Conservation (phyloP, 2,329 filamentous ascomycete genomes). For the Intubia oerlemansii region DNA sequence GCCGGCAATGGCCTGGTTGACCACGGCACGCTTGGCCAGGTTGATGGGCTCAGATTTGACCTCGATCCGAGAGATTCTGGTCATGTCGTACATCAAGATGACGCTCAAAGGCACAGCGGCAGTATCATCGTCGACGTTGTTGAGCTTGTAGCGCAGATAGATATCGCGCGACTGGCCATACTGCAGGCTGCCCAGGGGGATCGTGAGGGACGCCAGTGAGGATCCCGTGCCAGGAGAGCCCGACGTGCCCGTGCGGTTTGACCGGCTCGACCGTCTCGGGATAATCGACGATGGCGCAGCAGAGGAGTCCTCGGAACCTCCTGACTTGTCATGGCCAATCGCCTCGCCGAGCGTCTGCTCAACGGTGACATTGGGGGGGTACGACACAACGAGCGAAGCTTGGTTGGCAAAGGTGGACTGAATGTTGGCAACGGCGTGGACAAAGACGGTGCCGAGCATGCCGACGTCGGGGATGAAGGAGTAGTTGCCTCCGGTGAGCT, state of each 20-base stretch:
- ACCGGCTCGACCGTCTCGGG: too few species aligned
- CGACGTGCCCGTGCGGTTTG: too few species aligned
- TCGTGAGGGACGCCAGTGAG: too few species aligned
- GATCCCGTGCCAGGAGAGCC: too few species aligned
- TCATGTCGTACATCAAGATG: too few species aligned
- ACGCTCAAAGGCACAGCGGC: too few species aligned
- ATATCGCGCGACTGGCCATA: slow-evolving; percentile 40
- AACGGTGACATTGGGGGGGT: slow-evolving; percentile 16
- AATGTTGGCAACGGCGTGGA: slow-evolving; percentile 38
- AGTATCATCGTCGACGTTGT: slow-evolving; percentile 14
- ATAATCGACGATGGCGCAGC: too few species aligned
- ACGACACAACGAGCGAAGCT: slow-evolving; percentile 21
- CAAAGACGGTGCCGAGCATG: slow-evolving; percentile 40
- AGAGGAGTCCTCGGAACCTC: too few species aligned
- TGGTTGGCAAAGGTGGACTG: slow-evolving; percentile 33
- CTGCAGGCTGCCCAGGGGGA: slow-evolving; percentile 29
- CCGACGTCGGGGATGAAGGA: slow-evolving; percentile 39
- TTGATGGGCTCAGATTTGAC: background rate
- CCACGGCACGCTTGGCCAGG: too few species aligned
- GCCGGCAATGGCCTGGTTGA: background rate
- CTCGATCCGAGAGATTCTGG: too few species aligned
- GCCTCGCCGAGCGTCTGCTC: slow-evolving; percentile 18
- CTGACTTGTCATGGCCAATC: slow-evolving; percentile 15
- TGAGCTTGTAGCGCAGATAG: slow-evolving; percentile 20
- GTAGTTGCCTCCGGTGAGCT: slow-evolving; percentile 34